Base-by-base conservation (phyloP, 345 rosid genomes). In the Jatropha curcas region DNA sequence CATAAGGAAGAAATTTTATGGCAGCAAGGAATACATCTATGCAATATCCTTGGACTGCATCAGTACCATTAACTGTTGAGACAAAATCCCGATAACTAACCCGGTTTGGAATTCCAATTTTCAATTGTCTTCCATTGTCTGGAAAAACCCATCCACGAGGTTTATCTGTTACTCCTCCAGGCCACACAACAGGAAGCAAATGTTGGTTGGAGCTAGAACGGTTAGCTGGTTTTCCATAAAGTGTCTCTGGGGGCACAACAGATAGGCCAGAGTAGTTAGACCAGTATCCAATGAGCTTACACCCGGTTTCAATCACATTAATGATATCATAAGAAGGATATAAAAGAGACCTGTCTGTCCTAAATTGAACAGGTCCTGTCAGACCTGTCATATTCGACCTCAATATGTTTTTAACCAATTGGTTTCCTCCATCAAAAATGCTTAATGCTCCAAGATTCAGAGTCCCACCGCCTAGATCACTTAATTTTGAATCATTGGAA, bases 101-200 rank as follows among this genome's bases (percentile, higher is more conserved):
- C 56, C 97, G 83, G 59, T 83, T 75, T 0, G 98, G 98, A 60
- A 92, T 83, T 72, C 93, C 98, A 70, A 94, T 88, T 74, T 86
- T 85, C 70, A 94, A 74, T 72, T 81, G 71, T 77, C 82, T 87
- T 66, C 97, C 98, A 60, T 94, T 92, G 77, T 90, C 76, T 31
- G 91, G 97, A 62, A 94, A 89, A 35, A 92, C 91, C 97, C 98
- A 94, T 69, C 98, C 98, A 27, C 98, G 94, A 55, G 97, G 98
- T 24, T 5, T 83, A 35, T 27, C 77, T 31, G 77, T 74, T 60
- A 39, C 59, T 73, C 97, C 95, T 66, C 97, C 97, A 67, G 98
- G 98, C 97, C 98, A 94, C 55, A 84, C 80, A 82, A 90, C 97
- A 77, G 70, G 70, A 58, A 52, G 16, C 58, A 94, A 67, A 35